A percentile compares a stretch with the other conserved stretches of the same genome.
Evolutionary conservation across 2,329 filamentous ascomycete genomes (phyloP).

Genomic region (Botryotinia narcissicola): DNA sequence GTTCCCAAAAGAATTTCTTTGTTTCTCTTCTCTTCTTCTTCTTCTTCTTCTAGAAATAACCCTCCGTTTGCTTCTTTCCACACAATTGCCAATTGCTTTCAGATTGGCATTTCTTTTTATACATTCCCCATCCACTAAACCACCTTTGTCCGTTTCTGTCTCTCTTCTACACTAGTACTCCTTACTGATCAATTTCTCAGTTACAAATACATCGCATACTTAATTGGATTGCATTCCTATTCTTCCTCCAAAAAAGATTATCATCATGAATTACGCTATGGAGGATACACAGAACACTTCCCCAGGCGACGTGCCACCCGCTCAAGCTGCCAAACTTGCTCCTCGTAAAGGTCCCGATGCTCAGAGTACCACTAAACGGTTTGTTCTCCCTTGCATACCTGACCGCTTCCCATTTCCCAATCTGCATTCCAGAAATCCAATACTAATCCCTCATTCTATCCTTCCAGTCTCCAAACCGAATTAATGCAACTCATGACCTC

Average conservation of each 20-base stretch:
- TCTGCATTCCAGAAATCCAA: neutral
- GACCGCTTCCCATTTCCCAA: neutral
- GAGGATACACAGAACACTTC: conserved; percentile 66
- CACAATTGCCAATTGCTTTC: conserved; percentile 27
- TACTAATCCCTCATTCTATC: neutral
- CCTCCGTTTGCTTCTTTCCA: conserved; percentile 4
- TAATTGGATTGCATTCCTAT: neutral
- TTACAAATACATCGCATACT: neutral
- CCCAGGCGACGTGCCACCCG: conserved; percentile 50
- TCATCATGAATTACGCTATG: conserved; percentile 46
- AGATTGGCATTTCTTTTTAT: conserved; percentile 22
- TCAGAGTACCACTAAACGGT: conserved; percentile 78
- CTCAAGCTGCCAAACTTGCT: conserved; percentile 60
- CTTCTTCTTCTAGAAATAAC: neutral
- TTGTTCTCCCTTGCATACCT: conserved; percentile 30
- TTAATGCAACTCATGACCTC: conserved; percentile 98
- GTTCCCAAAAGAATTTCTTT: conserved; percentile 10
- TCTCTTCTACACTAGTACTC: neutral
- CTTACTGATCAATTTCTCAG: neutral
- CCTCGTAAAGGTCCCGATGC: conserved; percentile 60
- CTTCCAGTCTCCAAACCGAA: conserved; percentile 82
- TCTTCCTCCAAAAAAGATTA: neutral
- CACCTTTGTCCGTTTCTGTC: conserved; percentile 28
- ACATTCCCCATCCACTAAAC: conserved; percentile 14
- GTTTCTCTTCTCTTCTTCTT: conserved; percentile 3